phyloP scores from a whole-genome alignment of 805 yeast genomes.

The Wickerhamomyces mucosus region DNA sequence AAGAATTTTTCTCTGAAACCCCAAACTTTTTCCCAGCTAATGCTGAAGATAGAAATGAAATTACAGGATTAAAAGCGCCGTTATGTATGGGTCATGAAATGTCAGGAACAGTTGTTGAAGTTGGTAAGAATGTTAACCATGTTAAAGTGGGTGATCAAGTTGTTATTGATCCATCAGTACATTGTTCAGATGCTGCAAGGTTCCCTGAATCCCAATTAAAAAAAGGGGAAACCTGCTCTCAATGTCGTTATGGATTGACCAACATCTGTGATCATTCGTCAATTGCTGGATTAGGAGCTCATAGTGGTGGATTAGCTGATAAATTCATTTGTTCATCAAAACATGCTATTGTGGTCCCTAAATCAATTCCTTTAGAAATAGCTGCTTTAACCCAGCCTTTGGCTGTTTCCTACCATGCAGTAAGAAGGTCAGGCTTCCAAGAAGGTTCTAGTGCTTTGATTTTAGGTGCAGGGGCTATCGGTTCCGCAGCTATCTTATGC shows the following conservation, averaged over 20 bases:
- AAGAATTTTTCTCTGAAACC: conserved; percentile 43
- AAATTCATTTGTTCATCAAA: conserved; percentile 31
- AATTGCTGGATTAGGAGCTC: conserved; percentile 46
- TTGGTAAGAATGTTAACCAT: conserved; percentile 36
- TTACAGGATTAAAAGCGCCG: conserved; percentile 33
- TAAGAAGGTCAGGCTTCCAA: conserved; percentile 28
- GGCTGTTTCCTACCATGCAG: conserved; percentile 54
- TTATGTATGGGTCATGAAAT: conserved; percentile 47
- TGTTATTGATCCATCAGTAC: conserved; percentile 53
- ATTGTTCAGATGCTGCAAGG: conserved; percentile 39
- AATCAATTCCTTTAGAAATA: conserved; percentile 28
- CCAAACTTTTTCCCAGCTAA: conserved; percentile 46
- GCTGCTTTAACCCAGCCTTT: conserved; percentile 52
- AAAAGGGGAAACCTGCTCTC: conserved; percentile 29
- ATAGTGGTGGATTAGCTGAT: conserved; percentile 48
- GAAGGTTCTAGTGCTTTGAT: conserved; percentile 38
- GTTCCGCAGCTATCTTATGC: conserved; percentile 39
- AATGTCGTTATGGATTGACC: conserved; percentile 40
- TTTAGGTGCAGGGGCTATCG: conserved; percentile 50
- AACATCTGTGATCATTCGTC: conserved; percentile 43
- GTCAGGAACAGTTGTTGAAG: conserved; percentile 33
- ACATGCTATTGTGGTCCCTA: conserved; percentile 33
- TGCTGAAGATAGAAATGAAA: conserved; percentile 24
- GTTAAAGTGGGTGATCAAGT: conserved; percentile 48
- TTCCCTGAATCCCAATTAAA: conserved; percentile 26